Conservation (phyloP, 495 filamentous ascomycete genomes). For the Xanthoparmelia taractica region DNA sequence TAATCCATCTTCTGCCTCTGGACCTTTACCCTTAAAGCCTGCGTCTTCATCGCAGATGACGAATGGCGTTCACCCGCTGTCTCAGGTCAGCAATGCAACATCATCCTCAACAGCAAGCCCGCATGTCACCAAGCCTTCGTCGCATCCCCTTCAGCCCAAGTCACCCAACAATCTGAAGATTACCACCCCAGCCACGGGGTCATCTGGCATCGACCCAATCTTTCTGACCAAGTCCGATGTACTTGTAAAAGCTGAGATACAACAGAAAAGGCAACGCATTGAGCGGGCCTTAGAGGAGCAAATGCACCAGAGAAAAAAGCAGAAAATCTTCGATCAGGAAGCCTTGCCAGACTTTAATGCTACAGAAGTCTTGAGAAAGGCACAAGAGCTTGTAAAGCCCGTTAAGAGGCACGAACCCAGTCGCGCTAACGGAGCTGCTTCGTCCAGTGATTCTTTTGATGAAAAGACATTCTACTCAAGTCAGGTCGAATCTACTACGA, state of each 20-base stretch:
- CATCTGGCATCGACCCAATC: conserved; percentile 62
- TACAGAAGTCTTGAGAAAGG: conserved; percentile 62
- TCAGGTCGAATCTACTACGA: conserved; percentile 47
- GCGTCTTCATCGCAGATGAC: conserved; percentile 3
- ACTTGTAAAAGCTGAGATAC: conserved; percentile 71
- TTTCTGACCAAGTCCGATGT: conserved; percentile 78
- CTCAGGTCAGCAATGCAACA: neutral
- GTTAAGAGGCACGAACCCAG: conserved; percentile 42
- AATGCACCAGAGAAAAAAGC: conserved; percentile 56
- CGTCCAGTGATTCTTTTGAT: conserved; percentile 72
- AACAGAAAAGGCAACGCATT: conserved; percentile 69
- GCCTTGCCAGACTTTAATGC: conserved; percentile 65
- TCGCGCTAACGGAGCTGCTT: conserved; percentile 45
- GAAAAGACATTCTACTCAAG: conserved; percentile 95
- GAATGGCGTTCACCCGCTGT: conserved; percentile 7
- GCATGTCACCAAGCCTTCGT: conserved; percentile 1
- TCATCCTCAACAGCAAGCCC: conserved; percentile 18
- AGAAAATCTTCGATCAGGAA: conserved; percentile 50
- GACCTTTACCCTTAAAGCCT: neutral
- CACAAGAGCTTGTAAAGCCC: conserved; percentile 62
- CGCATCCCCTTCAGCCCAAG: conserved; percentile 16
- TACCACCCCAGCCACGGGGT: conserved; percentile 2
- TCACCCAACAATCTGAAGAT: conserved; percentile 26
- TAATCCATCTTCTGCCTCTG: conserved; percentile 5
- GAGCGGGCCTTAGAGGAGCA: conserved; percentile 72